These are phyloP conservation scores for Fomitiporia mediterranea DNA, from an alignment of 1,284 basidiomycete species.

Conservation along the genomic window DNA sequence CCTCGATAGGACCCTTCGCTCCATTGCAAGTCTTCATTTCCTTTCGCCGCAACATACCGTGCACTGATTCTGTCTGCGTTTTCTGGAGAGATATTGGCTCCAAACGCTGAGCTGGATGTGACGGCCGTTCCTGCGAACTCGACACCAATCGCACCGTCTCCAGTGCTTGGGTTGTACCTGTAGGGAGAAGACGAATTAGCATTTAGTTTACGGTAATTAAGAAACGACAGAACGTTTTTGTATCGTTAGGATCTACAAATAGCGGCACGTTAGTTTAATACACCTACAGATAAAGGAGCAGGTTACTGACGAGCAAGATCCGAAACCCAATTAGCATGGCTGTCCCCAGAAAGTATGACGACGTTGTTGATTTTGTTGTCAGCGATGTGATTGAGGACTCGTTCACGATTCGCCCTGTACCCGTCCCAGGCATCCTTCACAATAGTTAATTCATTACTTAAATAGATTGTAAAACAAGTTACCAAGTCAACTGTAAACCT, in stretches of 20 bases:
- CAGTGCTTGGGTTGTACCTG: conserved; percentile 51
- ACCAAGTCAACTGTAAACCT: conserved; percentile 21
- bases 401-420: conserved; percentile 51
- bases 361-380: conserved; percentile 53
- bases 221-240: conserved; percentile 34
- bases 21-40: conserved; percentile 56
- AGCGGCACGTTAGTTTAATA: not conserved
- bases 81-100: conserved; percentile 37
- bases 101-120: conserved; percentile 50
- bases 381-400: conserved; percentile 54
- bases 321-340: conserved; percentile 62
- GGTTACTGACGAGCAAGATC: conserved; percentile 47
- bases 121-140: conserved; percentile 68
- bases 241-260: conserved; percentile 43
- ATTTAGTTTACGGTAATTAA: not conserved
- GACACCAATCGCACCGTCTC: conserved; percentile 53
- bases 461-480: not conserved
- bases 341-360: conserved; percentile 58
- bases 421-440: conserved; percentile 59
- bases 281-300: not conserved
- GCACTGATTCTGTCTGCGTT: conserved; percentile 40
- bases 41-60: conserved; percentile 33
- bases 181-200: not conserved
- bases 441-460: conserved; percentile 19
- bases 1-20: conserved; percentile 61